Base-by-base conservation (phyloP, 2,329 filamentous ascomycete genomes). In the Alternaria sp. region DNA sequence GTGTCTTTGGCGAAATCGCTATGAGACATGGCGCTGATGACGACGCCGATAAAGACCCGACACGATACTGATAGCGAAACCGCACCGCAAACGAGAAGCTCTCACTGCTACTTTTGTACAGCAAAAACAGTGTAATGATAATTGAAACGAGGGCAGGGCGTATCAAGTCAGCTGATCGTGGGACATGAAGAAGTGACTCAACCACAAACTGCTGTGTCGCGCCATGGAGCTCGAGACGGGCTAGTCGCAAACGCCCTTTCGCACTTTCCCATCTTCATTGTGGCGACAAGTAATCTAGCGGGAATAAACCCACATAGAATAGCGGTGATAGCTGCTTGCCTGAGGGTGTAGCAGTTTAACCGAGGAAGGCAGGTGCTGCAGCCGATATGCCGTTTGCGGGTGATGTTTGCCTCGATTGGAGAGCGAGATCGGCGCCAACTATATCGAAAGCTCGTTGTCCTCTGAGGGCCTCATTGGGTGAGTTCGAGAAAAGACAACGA, bases 1-100 rank as follows among this genome's bases (percentile, higher is more conserved):
- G 50, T 56, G 32, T 68, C 68, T 36, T 65, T 71, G 49, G 62
- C 50, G 22, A 45, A 18, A 16, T 57, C 40, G 30, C 45, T 25
- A 16, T 38, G 16, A 27, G 40, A 53, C 61, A 66, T 66, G 57
- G 41, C 57, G 56, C 59, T 51, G 54, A 53, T 55, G 44, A 38
- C 30, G 57, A 30, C 36, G 48, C 57, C 52, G 28, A 51, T 49
- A 7, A 30, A 41, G 16, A 52, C 36, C 7, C 41, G 14, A 55
- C 40, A 49, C 48, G 25, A 48, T 25, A 41, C 60, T 28, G 49
- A 50, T 40, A 30, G 45, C 54, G 51, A 54, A 57, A 43, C 22
- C 38, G 38, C n/a, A 28, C 16, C 12, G 20, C 48, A 30, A 30
- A 9, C n/a, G 22, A 28, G 8, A 5, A 22, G 16, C 12, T 49